A percentile compares a stretch with the other conserved stretches of the same genome.
phyloP scores from a whole-genome alignment of 495 filamentous ascomycete genomes.

The Aspergillus saccharolyticus region DNA sequence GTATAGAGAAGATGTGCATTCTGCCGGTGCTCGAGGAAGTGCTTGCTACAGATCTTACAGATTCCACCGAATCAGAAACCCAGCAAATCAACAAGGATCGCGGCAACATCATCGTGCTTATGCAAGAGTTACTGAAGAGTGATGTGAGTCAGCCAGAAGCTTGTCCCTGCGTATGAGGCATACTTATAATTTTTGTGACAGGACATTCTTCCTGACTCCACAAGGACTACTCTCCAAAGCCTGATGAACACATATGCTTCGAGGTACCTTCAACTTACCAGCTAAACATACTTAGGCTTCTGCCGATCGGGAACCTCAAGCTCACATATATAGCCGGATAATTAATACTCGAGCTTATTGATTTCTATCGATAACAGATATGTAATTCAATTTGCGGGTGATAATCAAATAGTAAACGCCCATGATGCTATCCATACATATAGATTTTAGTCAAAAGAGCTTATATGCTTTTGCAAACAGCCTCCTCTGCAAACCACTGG shows the following conservation, averaged over 20 bases:
- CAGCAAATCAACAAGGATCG: slow-evolving; percentile 45
- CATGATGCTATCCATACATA: not conserved
- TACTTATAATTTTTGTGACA: slow-evolving; percentile 23
- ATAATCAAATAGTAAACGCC: not conserved
- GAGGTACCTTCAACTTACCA: slow-evolving; percentile 16
- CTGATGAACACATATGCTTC: slow-evolving; percentile 25
- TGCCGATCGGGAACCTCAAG: too few relatives aligned
- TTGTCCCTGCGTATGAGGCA: not conserved
- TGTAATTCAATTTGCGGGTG: not conserved
- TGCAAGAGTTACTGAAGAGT: slow-evolving; percentile 53
- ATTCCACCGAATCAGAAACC: slow-evolving; percentile 18
- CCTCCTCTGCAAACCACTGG: slow-evolving; percentile 48
- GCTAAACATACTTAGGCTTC: not conserved
- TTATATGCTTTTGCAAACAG: slow-evolving; percentile 26
- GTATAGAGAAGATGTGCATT: slow-evolving; percentile 45
- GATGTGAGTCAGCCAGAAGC: slow-evolving; percentile 32
- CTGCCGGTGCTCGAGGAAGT: slow-evolving; percentile 44
- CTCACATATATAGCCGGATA: too few relatives aligned
- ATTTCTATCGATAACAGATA: not conserved
- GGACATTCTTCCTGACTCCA: slow-evolving; percentile 24
- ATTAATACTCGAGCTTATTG: not conserved
- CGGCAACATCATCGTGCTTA: slow-evolving; percentile 60
- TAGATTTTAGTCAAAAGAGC: not conserved
- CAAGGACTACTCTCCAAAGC: slow-evolving; percentile 25
- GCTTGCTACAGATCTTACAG: slow-evolving; percentile 33